Base-by-base conservation (phyloP, 805 yeast species). In the Candida ovalis region DNA sequence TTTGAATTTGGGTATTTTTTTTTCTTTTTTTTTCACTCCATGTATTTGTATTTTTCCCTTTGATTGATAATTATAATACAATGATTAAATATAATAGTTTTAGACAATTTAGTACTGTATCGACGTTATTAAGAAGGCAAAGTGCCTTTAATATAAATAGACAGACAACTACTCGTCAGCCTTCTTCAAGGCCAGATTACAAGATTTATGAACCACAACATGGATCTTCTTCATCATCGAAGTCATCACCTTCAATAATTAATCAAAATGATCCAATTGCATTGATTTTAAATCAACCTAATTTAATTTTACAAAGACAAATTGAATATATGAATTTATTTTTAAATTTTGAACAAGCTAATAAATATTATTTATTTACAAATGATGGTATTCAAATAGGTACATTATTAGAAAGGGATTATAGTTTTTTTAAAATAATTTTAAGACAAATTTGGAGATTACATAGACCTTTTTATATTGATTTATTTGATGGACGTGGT, bases 291-390 rank as follows among this genome's bases (percentile, higher is more conserved):
- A 76, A 76, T 38, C 88, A 88, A 57, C 97, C 97, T 1, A 86
- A 92, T 4, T 66, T 92, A 19, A 89, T 92, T 0, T 80, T 94
- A 41, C 97, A 92, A 61, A 76, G 99, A 48, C 86, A 88, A 61
- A 73, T 94, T 22, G 98, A 94, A 69, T 76, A 84, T 71, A 84
- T 89, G 89, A 91, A 89, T 61, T 73, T 94, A 17, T 76, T 90
- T 45, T 61, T 91, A 12, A 97, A 97, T 1, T 88, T 87, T 58
- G 98, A 92, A 64, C 98, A 94, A 68, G 88, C 94, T 1, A 92
- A 91, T 63, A 71, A 76, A 54, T 92, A 92, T 62, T 75, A 73
- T 12, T 76, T 94, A 40, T 75, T 84, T 81, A 86, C 88, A 63
- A 76, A 86, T 0, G 56, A 72, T 53, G 98, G 98, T 1, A 73